Conservation (phyloP, 352 stramenopile species). For the Thalassiosira tumida region DNA sequence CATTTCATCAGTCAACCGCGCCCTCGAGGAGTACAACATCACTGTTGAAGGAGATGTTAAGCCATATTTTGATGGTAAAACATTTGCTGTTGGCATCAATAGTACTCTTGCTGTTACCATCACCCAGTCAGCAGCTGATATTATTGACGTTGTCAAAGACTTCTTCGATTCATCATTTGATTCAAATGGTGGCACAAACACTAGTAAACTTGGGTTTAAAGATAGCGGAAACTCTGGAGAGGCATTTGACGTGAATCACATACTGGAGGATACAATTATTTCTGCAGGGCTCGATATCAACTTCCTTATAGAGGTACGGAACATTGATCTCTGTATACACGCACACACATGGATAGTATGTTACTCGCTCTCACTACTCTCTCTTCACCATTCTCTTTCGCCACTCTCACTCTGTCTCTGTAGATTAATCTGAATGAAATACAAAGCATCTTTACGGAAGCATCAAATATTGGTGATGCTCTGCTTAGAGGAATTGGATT, state of each 20-base stretch:
- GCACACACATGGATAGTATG: too few species aligned
- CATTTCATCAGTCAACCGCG: conserved; percentile 45
- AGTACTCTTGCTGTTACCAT: conserved; percentile 18
- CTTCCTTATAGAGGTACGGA: conserved; percentile 39
- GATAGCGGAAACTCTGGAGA: not conserved
- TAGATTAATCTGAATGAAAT: conserved; percentile 10
- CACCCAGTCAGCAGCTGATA: conserved; percentile 3
- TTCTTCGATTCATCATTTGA: conserved; percentile 19
- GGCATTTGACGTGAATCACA: not conserved
- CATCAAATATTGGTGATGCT: conserved; percentile 18
- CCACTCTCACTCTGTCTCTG: not conserved
- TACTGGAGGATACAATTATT: conserved; percentile 46
- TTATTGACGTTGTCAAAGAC: conserved; percentile 35
- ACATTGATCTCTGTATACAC: too few species aligned
- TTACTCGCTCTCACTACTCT: too few species aligned
- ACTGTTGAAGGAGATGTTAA: conserved; percentile 25
- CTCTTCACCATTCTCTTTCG: not conserved
- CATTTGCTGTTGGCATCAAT: conserved; percentile 27
- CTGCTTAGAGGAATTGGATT: conserved; percentile 36
- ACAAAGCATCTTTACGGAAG: conserved; percentile 3
- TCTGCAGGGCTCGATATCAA: conserved; percentile 45
- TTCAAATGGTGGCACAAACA: not conserved
- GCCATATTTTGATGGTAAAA: conserved; percentile 46
- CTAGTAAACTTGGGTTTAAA: not conserved
- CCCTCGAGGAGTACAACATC: conserved; percentile 35